Base-by-base conservation (phyloP, 768 basidiomycete genomes). In the Cystobasidium tubakii region DNA sequence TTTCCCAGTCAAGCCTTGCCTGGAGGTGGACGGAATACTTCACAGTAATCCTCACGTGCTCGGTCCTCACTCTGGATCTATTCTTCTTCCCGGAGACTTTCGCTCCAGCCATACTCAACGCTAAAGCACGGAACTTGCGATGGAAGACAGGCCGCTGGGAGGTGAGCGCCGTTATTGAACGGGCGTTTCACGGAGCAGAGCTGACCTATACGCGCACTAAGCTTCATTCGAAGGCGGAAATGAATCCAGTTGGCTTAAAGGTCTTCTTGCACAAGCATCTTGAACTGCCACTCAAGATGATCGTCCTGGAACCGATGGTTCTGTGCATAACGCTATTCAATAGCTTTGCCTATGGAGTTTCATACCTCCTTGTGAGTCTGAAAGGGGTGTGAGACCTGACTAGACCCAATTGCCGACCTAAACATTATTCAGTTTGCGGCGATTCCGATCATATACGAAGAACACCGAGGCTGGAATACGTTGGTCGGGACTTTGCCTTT, bases 21-120 rank as follows among this genome's bases (percentile, higher is more conserved):
- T 82, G 82, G 82, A 46, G 82, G 23, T 82, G 82, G 82, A 81
- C 81, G 1, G 63, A 76, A 64, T 82, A 81, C 73, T 77, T 82
- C 29, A 73, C 75, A 42, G 76, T 81, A 23, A 81, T 82, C 73
- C 74, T 82, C 27, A 77, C 79, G 17, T 75, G 75, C 25, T 31
- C 74, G n/a, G 75, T 81, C 46, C 46, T 79, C 27, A 9, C 76
- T 31, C 25, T 80, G 46, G 77, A 77, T 34, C 36, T 80, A 31
- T 50, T 81, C 64, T 74, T 79, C 74, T 73, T 82, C 0, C 80
- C 81, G 1, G 82, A 82, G 66, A 82, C 82, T 0, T 82, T 80
- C 33, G 78, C 78, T 3, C 77, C 80, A 4, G 77, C 75, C n/a
- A 76, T 82, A 44, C 74, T 82, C 19, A 81, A 80, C 1, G 43